Base-by-base conservation (phyloP, 2,329 filamentous ascomycete genomes). In the Ophiostoma piceae region DNA sequence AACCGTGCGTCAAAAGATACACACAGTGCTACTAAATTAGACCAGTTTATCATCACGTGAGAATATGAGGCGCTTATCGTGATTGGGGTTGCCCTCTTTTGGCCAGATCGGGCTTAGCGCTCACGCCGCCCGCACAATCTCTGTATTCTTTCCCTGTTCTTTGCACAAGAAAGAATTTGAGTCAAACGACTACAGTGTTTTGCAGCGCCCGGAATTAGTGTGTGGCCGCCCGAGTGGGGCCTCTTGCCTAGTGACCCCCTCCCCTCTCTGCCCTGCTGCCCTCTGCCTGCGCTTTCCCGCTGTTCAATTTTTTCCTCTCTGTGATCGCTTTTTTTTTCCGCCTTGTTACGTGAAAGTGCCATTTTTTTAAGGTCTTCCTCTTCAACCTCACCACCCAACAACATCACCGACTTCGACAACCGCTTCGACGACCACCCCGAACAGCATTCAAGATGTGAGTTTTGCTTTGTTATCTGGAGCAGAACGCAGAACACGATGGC, bases 51-150 rank as follows among this genome's bases (percentile, higher is more conserved):
- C n/a, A 47, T 71, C 70, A 72, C 70, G 71, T 72, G 71, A 47
- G 32, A 1, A n/a, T 39, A 67, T 66, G 57, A 57, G 43, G 54
- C 54, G 68, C 67, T 69, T 57, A 26, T 26, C n/a, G 51, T 57
- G 22, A 57, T 57, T 57, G 68, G 72, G 72, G 73, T 71, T 74
- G 72, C 73, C 73, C 73, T 74, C 72, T 64, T 65, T 57, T 69
- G 68, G 54, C 72, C 70, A 9, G n/a, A 72, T 69, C 0, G 1
- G 69, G 67, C 22, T 67, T 73, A 73, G 72, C 66, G 22, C 64
- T 0, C 1, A n/a, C 29, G n/a, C 29, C 67, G 43, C 69, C 68
- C 73, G 71, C 71, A 73, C 72, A 73, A 72, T 72, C 54, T 67
- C 64, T 41, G 60, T 57, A 29, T 47, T 47, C 43, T 47, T 47